Base-by-base conservation (phyloP, 352 stramenopile genomes). In the Peronosclerospora sorghi region DNA sequence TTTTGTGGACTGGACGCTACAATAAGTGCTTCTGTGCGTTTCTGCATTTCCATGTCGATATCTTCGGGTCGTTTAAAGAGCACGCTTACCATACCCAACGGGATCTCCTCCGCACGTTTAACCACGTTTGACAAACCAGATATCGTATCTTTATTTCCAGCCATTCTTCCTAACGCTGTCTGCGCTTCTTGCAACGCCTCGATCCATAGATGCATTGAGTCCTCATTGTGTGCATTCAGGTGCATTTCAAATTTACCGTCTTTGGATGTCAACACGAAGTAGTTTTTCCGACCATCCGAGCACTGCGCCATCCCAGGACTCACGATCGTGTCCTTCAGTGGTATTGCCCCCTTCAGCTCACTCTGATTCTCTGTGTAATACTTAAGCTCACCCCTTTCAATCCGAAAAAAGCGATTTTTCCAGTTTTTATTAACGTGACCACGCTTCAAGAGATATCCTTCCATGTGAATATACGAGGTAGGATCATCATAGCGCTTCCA, bases 371-470 rank as follows among this genome's bases (percentile, higher is more conserved):
- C 73, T 6, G 77, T 87, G 54, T 87, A 93, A 48, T 93, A 93
- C 23, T 70, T 59, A 43, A 93, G 47, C 24, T 91, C 62, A 5
- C 75, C 74, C 35, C 73, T 70, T 56, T 93, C 78, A 47, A 93
- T 83, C 28, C 76, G 76, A 51, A 93, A 93, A 48, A 87, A 93
- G 8, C 81, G 73, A 41, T 88, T 90, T 59, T 86, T 87, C 81
- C 81, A 93, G 54, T 74, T 93, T 52, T 88, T 93, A 51, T 87
- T 84, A 1, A 90, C 53, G 32, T 92, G 80, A 0, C 81, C 81
- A 14, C 81, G 73, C 47, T 93, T 93, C 13, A 83, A 51, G 41
- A 93, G 39, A 35, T 65, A 86, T 5, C 81, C 81, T 63, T 90
- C 81, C 73, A 90, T 93, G 59, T 85, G 70, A 39, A 88, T 88